Evolutionary conservation across 306 rosid species (phyloP), one percentile per base, ranked within the genome.

Genomic region (Lagenaria siceraria): DNA sequence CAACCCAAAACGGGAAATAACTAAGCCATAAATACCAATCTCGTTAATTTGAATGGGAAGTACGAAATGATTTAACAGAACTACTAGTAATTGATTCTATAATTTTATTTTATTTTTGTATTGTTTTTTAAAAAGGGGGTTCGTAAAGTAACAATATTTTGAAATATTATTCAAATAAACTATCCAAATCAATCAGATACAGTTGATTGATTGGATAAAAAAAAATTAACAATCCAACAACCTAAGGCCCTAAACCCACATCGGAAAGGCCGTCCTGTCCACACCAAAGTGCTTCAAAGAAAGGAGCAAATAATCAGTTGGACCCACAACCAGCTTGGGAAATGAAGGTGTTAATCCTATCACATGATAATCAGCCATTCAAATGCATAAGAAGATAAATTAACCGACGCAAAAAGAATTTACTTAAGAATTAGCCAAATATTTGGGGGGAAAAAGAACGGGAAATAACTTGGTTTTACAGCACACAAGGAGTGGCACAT

Each of bases 361-460:
- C 36, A 66, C 10, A 36, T n/a, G 22, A 66, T 17, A 24, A 48
- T 49, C 59, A 48, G 25, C 17, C 56, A 71, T 49, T 71, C 59
- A 48, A 71, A 71, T 27, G 13, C 38, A 46, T 4, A 71, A 71
- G 40, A 48, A 48, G 18, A 69, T 46, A 22, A 71, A 71, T 71
- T 24, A 71, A 48, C 76, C 15, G 40, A 48, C 22, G n/a, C 24
- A 71, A 48, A 70, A 70, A 24, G 2, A 63, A 17, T 10, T 66
- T 21, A 66, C 74, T 66, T 66, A 27, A 66, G 31, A 40, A 66
- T 66, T 66, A 66, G 76, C 58, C 76, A 71, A 27, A 71, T 71
- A 71, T 17, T 71, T 46, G 8, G 21, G 40, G 58, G 56, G 0
- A 0, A 10, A 70, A 71, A 15, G 25, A 71, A 71, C 12, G 15